Evolutionary conservation across 257 asterid genomes (phyloP), one percentile per base, ranked within the genome.

Genomic region (Primulina tabacum): DNA sequence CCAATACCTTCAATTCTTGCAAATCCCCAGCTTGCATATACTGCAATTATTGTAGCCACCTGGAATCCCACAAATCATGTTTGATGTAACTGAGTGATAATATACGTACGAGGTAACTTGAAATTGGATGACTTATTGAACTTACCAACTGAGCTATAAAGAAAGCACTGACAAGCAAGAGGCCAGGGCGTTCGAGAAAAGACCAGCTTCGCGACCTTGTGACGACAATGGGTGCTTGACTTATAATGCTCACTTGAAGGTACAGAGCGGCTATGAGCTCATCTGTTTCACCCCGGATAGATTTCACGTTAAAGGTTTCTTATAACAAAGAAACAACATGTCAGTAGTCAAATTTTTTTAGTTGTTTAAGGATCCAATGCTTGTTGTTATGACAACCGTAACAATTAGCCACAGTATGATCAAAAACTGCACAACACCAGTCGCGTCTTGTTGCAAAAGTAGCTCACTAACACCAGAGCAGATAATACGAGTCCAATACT

Each of bases 131-230:
- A 58, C 62, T 21, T 4, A 32, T 28, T 32, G n/a, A 53, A 67
- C 80, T 73, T 73, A 82, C 87, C 76, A 85, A 77, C 47, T 85
- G 90, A 43, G 90, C 90, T 5, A 78, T 0, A 0, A 76, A 0
- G 40, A 85, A 85, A 4, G 88, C 90, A 61, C 9, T 40, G 55
- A 85, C 26, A 34, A 82, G 88, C 5, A 85, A 71, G 38, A 83
- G 69, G n/a, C 90, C 90, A 28, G 90, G 90, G 59, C 88, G 83
- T 77, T 85, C 90, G 3, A 81, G 52, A 33, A 50, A 85, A 4
- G 90, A 85, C 84, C 86, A 85, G 71, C 90, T 78, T 73, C 90
- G 77, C 10, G 90, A 82, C 62, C 88, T 79, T n/a, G 90, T 85
- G 43, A 85, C 87, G 18, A 85, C 82, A 76, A 85, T 82, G 72